Evolutionary conservation across 306 rosid genomes (phyloP), one percentile per base, ranked within the genome.

Genomic region (Rubus idaeus): DNA sequence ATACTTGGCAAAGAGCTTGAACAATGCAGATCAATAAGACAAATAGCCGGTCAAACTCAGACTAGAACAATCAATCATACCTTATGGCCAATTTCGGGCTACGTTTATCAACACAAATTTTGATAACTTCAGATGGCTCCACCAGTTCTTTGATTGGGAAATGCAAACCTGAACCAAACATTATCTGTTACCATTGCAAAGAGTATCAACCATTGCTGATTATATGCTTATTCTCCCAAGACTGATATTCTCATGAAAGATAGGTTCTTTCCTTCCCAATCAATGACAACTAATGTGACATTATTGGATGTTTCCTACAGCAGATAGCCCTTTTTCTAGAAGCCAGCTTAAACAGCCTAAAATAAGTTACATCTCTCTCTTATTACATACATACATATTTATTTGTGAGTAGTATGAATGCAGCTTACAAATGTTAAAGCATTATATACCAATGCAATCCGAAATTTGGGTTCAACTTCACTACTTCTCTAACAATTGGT

Each of bases 11-110:
- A 68, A 68, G 39, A 68, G 20, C 18, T 46, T 42, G 46, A 61
- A 35, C 60, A 18, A 6, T 75, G 74, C 68, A 63, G 71, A 72
- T 68, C 41, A 74, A 69, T 50, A 18, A 67, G 45, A 60, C 42
- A 23, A 81, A 81, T 64, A 30, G 13, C 26, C 44, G 16, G 50
- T 53, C 46, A 42, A n/a, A 56, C 35, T 52, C 47, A 20, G 6
- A 14, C 55, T 37, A 57, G 72, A 53, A 83, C 61, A 71, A 73
- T 75, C 81, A 83, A 75, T n/a, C 77, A 70, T 90, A 94, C 98
- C 98, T 94, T 84, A 92, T 82, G 37, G 97, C 97, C 86, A 90
- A 70, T 80, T 76, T 64, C 26, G 97, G 98, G 8, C 85, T 79
- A 69, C 89, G 92, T 50, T 49, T 78, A 53, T 74, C 84, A 72